Evolutionary conservation across 768 basidiomycete genomes (phyloP), one percentile per base, ranked within the genome.

Genomic region (Calvatia gigantea): DNA sequence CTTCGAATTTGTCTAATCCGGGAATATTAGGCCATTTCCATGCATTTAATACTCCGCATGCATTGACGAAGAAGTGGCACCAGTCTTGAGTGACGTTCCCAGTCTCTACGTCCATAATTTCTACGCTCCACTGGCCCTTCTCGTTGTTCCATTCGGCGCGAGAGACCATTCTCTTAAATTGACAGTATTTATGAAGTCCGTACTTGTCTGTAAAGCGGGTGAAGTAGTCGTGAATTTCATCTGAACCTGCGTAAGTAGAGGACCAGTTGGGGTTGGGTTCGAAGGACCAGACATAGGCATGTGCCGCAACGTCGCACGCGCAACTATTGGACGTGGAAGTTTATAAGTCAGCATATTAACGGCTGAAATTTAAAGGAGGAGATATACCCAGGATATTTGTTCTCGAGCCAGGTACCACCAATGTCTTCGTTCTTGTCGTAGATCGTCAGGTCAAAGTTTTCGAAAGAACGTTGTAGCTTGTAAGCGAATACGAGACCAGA

Each of bases 361-460:
- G 4, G 2, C 3, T 42, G 11, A 23, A 23, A 27, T 31, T 4
- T 41, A 7, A 41, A 41, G 8, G 39, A 3, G n/a, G n/a, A 2
- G 19, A n/a, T n/a, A n/a, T 41, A 41, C 39, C 39, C 39, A 17
- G 39, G 39, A 41, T 41, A 73, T 49, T 61, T 67, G 47, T 73
- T 73, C 51, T 71, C 72, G 21, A 63, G 62, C 72, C 72, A 72
- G 2, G 70, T 73, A 49, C 70, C 70, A 6, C 62, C 62, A 1
- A 73, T 49, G 0, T 62, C 58, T 15, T 57, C 62, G 50, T 72
- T 73, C 58, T 72, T 72, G 25, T 73, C 70, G 51, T 70, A 73
- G 1, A 72, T 8, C 8, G 60, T 59, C 23, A 73, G 63, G 4
- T 68, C 62, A 35, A 70, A 69, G 31, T 71, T 67, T 7, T 65